Evolutionary conservation across 306 rosid genomes (phyloP), one percentile per base, ranked within the genome.

Genomic region (Quercus gilva): DNA sequence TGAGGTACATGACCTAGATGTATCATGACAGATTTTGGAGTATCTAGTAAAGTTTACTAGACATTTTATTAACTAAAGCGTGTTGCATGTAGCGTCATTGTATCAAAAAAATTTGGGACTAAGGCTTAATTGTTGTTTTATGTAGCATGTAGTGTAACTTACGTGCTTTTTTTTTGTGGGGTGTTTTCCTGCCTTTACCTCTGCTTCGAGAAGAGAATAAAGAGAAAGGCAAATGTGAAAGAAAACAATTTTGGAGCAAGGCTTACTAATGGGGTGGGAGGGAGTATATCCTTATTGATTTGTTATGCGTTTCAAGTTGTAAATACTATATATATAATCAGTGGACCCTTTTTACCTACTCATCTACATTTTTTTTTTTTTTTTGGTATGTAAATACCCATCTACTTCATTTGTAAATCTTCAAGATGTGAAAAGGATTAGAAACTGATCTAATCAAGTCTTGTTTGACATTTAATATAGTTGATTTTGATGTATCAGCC

Each of bases 1-100:
- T 78, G 73, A 77, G 84, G 78, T 65, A 68, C 70, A 49, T 69
- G 77, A 75, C 60, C 23, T 57, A 43, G 63, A 73, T 81, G 74
- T 37, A 63, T 80, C 80, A 63, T 45, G 72, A 79, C 43, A 67
- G 63, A 29, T 53, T 57, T 23, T 75, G 79, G 69, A 71, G 1
- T 59, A 10, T 37, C 14, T 4, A 7, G 53, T 78, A 18, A 29
- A 37, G 73, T 64, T 64, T 13, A 29, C 43, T 2, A 15, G 37
- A 25, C 71, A 33, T 3, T 53, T 29, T 43, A 58, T 57, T 0
- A 12, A 33, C 21, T 10, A 25, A 14, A 20, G 31, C 58, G 4
- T 60, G 65, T 56, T 18, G 9, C 35, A 28, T 58, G 56, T 6
- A 52, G 67, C 65, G 70, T 55, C 11, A 8, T 41, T 0, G 45